Evolutionary conservation across 1,139 yeast genomes (phyloP), one percentile per base, ranked within the genome.

Genomic region (Geotrichum australiense): DNA sequence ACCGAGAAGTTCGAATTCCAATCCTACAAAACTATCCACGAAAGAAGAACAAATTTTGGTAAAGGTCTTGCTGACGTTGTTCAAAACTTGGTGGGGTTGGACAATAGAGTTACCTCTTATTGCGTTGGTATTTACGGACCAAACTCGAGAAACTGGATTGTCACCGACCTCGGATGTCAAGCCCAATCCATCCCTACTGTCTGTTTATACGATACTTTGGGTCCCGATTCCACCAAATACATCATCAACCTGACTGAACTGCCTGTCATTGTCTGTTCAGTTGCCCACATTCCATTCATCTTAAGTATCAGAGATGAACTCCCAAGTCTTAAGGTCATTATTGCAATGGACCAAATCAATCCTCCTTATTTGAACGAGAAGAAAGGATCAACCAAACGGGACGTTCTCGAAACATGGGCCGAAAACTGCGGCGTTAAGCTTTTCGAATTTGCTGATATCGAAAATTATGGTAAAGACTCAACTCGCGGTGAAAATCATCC

Each of bases 131-230:
- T 79, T 19, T 73, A 72, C 55, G 70, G 80, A 12, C 69, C 73
- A 40, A 79, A 79, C 56, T 61, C 75, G 43, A 63, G 69, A 5
- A 80, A 78, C 53, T 79, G 85, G 85, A 62, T 68, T 5, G 54
- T 78, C 21, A 57, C 80, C n/a, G 82, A 78, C 53, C 58, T 76
- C 49, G 82, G 82, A 0, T 71, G 78, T 50, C 67, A 69, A 34
- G 61, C 71, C 11, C 74, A 69, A 55, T 64, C 72, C 18, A 55
- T 79, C 45, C 63, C 76, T 29, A 69, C 69, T 48, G 79, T 82
- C n/a, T 73, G 83, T 2, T 61, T 79, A 42, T 79, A 79, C 57
- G 80, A 78, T 50, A 76, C 84, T 2, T 62, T 79, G 53, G 85
- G 85, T 1, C 71, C 77, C 1, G 70, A 68, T 24, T 69, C 85